A percentile compares a stretch with the other conserved stretches of the same genome.
Conservation (phyloP, 257 asterid species). For the Verbascum thapsus region DNA sequence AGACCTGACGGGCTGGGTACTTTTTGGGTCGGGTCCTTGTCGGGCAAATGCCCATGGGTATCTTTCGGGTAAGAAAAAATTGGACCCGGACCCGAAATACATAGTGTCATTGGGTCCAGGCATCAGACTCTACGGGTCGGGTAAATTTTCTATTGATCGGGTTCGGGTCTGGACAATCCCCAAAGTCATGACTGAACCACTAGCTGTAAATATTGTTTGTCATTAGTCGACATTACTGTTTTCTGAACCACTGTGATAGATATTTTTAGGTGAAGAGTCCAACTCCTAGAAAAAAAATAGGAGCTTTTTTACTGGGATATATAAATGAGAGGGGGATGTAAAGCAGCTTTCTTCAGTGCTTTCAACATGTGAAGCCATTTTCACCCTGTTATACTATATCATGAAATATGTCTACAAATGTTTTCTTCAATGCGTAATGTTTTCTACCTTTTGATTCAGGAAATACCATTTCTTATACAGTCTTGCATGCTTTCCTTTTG, state of each 20-base stretch:
- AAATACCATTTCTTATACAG: too few relatives aligned
- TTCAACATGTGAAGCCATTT: background rate
- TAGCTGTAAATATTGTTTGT: background rate
- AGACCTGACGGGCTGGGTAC: too few relatives aligned
- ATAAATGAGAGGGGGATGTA: background rate
- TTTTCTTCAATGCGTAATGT: conserved; percentile 5
- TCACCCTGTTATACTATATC: background rate
- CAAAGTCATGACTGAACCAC: background rate
- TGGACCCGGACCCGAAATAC: too few relatives aligned
- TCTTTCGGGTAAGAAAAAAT: too few relatives aligned
- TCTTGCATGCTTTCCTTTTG: too few relatives aligned
- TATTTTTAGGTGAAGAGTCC: background rate
- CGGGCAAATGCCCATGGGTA: too few relatives aligned
- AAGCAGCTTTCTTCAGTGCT: background rate
- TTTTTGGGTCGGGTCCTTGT: too few relatives aligned
- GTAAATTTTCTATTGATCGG: too few relatives aligned
- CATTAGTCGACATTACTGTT: background rate
- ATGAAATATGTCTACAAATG: background rate
- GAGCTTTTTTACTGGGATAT: background rate
- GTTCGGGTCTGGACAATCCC: too few relatives aligned
- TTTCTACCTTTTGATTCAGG: background rate
- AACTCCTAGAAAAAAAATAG: background rate
- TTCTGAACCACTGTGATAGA: background rate
- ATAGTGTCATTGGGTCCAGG: too few relatives aligned
- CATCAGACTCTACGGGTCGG: too few relatives aligned